Conservation (phyloP, 2,329 filamentous ascomycete genomes). For the Ambrosiella beaveri region DNA sequence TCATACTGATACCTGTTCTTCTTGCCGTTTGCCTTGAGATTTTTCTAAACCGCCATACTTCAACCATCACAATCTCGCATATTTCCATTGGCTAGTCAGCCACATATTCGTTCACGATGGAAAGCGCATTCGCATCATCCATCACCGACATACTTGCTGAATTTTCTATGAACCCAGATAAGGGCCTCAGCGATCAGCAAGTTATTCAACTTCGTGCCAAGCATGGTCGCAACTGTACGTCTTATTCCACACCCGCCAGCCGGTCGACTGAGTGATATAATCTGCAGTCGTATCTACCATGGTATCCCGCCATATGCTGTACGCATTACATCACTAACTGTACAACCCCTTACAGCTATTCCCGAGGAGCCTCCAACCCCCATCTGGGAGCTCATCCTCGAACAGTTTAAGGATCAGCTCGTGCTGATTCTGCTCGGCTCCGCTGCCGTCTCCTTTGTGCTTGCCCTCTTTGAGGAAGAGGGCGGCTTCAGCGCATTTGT, state of each 20-base stretch:
- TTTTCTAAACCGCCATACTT: not conserved
- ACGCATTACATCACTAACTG: slow-evolving; percentile 1
- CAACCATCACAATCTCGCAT: not conserved
- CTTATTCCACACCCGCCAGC: not conserved
- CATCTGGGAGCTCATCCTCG: slow-evolving; percentile 86
- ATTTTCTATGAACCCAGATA: slow-evolving; percentile 37
- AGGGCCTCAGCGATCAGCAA: slow-evolving; percentile 43
- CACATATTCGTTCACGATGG: slow-evolving; percentile 29
- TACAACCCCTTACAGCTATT: slow-evolving; percentile 27
- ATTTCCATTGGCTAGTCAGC: slow-evolving; percentile 2
- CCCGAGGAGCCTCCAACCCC: slow-evolving; percentile 88
- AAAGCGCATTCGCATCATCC: slow-evolving; percentile 43
- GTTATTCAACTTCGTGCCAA: slow-evolving; percentile 37
- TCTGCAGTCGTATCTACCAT: not conserved
- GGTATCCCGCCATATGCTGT: not conserved
- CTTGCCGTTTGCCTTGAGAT: not conserved
- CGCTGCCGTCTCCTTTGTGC: slow-evolving; percentile 78
- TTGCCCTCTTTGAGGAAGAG: slow-evolving; percentile 83
- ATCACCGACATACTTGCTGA: slow-evolving; percentile 40
- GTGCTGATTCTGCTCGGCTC: slow-evolving; percentile 89
- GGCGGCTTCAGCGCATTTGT: slow-evolving; percentile 96
- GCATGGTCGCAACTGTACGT: slow-evolving; percentile 48
- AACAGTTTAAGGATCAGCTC: slow-evolving; percentile 98
- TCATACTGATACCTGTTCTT: slow-evolving; percentile 2
- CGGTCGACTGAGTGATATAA: not conserved